Evolutionary conservation across 352 stramenopile species (phyloP), one percentile per base, ranked within the genome.

Genomic region (Pythium guiyangense): DNA sequence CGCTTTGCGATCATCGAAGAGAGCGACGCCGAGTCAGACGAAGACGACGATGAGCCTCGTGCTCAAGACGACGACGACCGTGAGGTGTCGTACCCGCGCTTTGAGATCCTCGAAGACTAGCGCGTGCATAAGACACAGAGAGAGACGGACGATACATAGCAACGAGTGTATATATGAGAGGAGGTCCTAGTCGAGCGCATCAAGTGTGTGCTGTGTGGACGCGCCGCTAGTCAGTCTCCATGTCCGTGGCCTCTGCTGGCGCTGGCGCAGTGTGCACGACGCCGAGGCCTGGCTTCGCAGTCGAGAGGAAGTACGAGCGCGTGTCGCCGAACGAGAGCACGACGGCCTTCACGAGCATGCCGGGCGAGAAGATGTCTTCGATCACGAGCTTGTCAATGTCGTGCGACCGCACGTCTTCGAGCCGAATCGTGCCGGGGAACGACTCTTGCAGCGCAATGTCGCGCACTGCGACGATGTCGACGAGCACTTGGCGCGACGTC

Each of bases 301-400:
- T 94, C 6, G 82, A 92, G 0, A 94, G 61, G 54, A 91, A 94
- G 69, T 92, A 94, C 6, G 84, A 91, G 8, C 82, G 77, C n/a
- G 78, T 88, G 65, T 94, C 82, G 20, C 84, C 84, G 26, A 90
- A 90, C n/a, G 84, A 94, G 34, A 94, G 76, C 65, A 94, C 84
- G 31, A 67, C 64, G 12, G 84, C 84, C 57, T 91, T 90, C 29
- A 94, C 69, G 44, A 94, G 77, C 70, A 83, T 74, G 14, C 70
- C 74, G 2, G 79, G 78, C 25, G 67, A 71, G 59, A 94, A 91
- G 29, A 91, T 66, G 37, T 89, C 74, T 55, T 94, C 84, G 50
- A 94, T 72, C 52, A 85, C 70, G 34, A 94, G 62, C 62, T 90
- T 92, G 73, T 94, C 84, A 20, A 91, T 63, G 60, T 94, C 84